Percentiles rank a stretch among this genome's conserved stretches.
Conservation (phyloP, 129 eudicot genomes). For the Lactuca sativa region DNA sequence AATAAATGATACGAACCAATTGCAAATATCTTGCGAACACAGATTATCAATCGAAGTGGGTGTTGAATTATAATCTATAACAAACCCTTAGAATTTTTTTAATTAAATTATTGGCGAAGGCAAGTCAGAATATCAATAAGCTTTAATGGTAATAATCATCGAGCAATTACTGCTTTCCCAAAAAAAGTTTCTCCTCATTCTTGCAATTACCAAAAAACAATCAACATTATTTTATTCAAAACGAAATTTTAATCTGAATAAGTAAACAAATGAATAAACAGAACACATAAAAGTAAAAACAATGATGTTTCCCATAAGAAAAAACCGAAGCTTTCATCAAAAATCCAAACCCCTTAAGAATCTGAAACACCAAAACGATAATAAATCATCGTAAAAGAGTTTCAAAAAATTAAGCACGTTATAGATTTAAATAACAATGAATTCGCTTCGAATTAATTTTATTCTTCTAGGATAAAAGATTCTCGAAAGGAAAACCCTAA, state of each 20-base stretch:
- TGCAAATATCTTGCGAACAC: no score
- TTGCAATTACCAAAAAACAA: conserved; percentile 5
- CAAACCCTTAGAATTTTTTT: no score
- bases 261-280: background rate
- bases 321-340: conserved; percentile 11
- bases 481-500: conserved; percentile 73
- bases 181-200: conserved; percentile 31
- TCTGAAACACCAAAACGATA: conserved; percentile 1
- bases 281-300: background rate
- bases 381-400: background rate
- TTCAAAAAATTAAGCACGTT: background rate
- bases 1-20: no score
- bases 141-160: conserved; percentile 39
- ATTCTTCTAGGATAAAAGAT: background rate
- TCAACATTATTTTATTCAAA: background rate
- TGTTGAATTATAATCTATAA: no score
- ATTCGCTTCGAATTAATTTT: background rate
- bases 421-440: background rate
- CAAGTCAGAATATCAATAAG: conserved; percentile 70
- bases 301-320: conserved; percentile 22
- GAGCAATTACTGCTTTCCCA: conserved; percentile 32
- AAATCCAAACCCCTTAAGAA: conserved; percentile 17
- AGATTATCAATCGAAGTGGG: no score
- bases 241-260: no score
- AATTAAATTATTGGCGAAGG: background rate